Evolutionary conservation across 2,329 filamentous ascomycete genomes (phyloP), one percentile per base, ranked within the genome.

Genomic region (Botrytis deweyae): DNA sequence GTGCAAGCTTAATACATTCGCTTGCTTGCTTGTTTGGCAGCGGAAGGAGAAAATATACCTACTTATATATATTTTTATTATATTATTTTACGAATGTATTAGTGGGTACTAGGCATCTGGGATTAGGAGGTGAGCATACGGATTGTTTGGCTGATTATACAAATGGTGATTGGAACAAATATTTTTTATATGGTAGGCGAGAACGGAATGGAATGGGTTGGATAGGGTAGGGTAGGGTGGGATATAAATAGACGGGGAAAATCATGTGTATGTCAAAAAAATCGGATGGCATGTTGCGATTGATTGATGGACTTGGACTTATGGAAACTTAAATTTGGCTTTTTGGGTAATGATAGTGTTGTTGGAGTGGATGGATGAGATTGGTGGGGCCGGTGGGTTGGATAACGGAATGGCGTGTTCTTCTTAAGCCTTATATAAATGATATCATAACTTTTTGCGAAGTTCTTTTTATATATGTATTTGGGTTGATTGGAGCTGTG

Each of bases 201-300:
- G 29, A 61, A 61, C 6, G 49, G 38, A n/a, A 61, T 62, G 52
- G 38, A 20, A 40, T 36, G n/a, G 52, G 18, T 16, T 5, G 40
- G 58, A 29, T 61, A 18, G 58, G 68, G 42, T 44, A 33, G 33
- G 33, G 33, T 33, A 33, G 29, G n/a, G n/a, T n/a, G n/a, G n/a
- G 58, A 44, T 65, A 72, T 66, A 44, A 52, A 72, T 58, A 72
- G 67, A 70, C 33, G 55, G 52, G 52, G 40, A n/a, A 44, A 70
- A 70, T 68, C 29, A 68, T 16, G 42, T 68, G 36, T 68, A 33
- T 58, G 10, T 68, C 7, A 33, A 68, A 58, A n/a, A 66, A 40
- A 58, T 42, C n/a, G 49, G 49, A 33, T 58, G 25, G 25, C 42
- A 42, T 42, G 36, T n/a, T 58, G 10, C 36, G 16, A 55, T 58